phyloP scores from a whole-genome alignment of 345 rosid genomes.

The Euphorbia pulcherrima region DNA sequence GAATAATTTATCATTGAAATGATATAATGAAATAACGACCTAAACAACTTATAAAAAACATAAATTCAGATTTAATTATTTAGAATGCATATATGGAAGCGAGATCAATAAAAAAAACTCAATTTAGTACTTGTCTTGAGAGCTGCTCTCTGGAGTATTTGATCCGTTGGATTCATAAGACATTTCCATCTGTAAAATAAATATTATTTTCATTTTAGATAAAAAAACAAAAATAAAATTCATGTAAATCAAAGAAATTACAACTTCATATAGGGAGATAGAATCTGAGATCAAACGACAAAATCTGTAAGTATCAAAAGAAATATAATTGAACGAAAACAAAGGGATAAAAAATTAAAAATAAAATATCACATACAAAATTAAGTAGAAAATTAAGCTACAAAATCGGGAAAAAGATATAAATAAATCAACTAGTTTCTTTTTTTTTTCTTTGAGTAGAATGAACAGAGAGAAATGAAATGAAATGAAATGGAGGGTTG shows the following conservation, averaged over 20 bases:
- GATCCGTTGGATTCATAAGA: not conserved
- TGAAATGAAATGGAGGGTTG: too few relatives aligned
- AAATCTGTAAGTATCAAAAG: not conserved
- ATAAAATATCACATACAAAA: too few relatives aligned
- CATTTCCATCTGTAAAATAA: slow-evolving; percentile 14
- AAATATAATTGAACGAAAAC: not conserved
- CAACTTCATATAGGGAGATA: not conserved
- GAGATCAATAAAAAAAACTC: not conserved
- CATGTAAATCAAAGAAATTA: not conserved
- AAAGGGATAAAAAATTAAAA: too few relatives aligned
- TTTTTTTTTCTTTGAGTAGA: too few relatives aligned
- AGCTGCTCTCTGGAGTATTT: not conserved
- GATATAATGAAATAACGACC: not conserved
- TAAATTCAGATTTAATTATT: not conserved
- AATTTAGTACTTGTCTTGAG: not conserved
- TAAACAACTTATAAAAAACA: too few relatives aligned
- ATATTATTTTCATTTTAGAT: not conserved
- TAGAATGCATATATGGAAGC: not conserved
- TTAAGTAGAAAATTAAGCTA: too few relatives aligned
- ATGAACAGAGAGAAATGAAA: too few relatives aligned
- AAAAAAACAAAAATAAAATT: not conserved
- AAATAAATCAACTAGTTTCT: too few relatives aligned
- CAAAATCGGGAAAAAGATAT: too few relatives aligned
- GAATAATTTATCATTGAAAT: not conserved
- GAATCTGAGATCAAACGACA: not conserved